Percentiles rank a stretch among this genome's conserved stretches.
These are phyloP conservation scores for Colletotrichum sp. DNA, from an alignment of 2,329 filamentous ascomycete species.

Conservation along the genomic window DNA sequence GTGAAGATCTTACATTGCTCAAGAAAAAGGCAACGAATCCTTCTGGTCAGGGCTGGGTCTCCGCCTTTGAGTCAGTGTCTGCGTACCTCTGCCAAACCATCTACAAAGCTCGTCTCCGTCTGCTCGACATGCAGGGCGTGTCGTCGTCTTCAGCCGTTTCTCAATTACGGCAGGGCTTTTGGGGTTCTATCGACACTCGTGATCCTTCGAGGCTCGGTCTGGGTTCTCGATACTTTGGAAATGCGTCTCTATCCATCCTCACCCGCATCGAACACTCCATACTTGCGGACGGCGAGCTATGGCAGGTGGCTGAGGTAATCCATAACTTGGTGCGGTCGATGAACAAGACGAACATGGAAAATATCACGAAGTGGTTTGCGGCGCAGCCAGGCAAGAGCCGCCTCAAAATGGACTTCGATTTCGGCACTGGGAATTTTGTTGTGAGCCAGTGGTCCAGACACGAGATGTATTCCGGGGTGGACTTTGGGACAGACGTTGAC, in stretches of 20 bases:
- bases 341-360: neutral
- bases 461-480: neutral
- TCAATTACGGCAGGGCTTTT: neutral
- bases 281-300: neutral
- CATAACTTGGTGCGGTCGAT: neutral
- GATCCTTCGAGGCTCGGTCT: neutral
- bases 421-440: neutral
- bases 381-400: neutral
- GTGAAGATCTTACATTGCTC: accelerated
- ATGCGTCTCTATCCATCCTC: neutral
- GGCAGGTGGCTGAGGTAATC: neutral
- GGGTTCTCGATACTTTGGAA: neutral
- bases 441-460: neutral
- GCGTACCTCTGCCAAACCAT: neutral
- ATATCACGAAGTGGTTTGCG: neutral
- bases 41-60: neutral
- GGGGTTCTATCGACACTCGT: neutral
- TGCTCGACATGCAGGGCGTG: neutral
- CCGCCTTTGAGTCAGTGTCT: neutral
- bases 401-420: neutral
- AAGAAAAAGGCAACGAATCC: neutral
- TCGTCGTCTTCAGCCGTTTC: neutral
- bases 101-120: neutral
- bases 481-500: accelerated
- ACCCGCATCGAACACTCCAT: accelerated